Base-by-base conservation (phyloP, 805 yeast species). In the Suhomyces sp. region DNA sequence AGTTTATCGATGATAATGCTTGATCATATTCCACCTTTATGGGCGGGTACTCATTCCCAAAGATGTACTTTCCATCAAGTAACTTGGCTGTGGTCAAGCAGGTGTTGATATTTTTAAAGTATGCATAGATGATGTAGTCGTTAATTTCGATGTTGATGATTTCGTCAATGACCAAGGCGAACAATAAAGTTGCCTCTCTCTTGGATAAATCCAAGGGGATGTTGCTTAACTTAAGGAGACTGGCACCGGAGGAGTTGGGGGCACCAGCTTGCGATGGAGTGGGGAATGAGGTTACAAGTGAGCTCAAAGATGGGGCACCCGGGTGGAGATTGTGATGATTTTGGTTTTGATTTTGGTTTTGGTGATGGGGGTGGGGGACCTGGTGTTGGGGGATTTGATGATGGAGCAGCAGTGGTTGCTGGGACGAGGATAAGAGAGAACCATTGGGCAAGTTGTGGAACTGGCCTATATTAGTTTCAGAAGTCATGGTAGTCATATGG, bases 151-250 rank as follows among this genome's bases (percentile, higher is more conserved):
- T 60, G 38, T 60, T 68, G 22, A 71, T 44, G 30, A 81, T 51
- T 41, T 68, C 81, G 46, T 81, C 87, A 42, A 68, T 60, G n/a
- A 86, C 84, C 36, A 84, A 60, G 5, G 91, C 74, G 53, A 84
- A 84, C 6, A 84, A 70, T 11, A 81, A 66, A 31, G 74, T 67
- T 2, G 85, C 80, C 55, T 84, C 95, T 54, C 93, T 72, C 22
- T 70, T 45, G 2, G 84, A 57, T 19, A 83, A 63, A 58, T 84
- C 88, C 4, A 59, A 46, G 6, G 95, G 93, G 9, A 81, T 51
- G 50, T 81, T 81, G 46, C 63, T 68, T 28, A 79, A 46, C 9
- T 57, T 50, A 31, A 50, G 36, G 40, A 51, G 28, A 50, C 26
- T 15, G 16, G 36, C 41, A 10, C 52, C 35, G 36, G 31, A 47